Conservation (phyloP, 176 grass and related monocot species). For the Zoysia pacifica region DNA sequence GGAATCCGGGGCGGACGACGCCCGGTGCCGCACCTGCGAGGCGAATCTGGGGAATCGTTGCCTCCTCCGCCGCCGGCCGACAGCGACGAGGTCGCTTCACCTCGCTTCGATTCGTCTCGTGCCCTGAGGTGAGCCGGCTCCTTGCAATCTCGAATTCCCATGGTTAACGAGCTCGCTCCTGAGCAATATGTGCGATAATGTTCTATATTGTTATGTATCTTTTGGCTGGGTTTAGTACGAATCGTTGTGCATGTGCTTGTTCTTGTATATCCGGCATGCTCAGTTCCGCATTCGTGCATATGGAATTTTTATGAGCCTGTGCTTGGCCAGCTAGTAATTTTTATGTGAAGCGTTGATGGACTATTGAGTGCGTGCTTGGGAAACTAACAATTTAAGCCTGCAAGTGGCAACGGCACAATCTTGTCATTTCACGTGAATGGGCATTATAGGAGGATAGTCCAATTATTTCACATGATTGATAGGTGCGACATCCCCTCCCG, state of each 20-base stretch:
- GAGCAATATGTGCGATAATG: background rate
- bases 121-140: constrained; percentile 56
- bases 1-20: constrained; percentile 44
- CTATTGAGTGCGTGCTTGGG: background rate
- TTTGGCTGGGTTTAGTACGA: background rate
- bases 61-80: constrained; percentile 5
- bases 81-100: constrained; percentile 33
- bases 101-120: constrained; percentile 69
- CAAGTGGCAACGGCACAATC: background rate
- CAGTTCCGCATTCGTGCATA: background rate
- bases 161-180: background rate
- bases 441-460: background rate
- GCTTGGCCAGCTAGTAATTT: constrained; percentile 17
- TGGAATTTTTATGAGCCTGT: background rate
- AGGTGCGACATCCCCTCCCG: background rate
- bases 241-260: constrained; percentile 1
- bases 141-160: background rate
- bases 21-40: constrained; percentile 36
- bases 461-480: constrained; percentile 7
- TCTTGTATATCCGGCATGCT: constrained; percentile 8
- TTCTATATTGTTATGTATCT: constrained; percentile 21
- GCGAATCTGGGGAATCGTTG: constrained; percentile 4
- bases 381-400: background rate
- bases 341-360: background rate
- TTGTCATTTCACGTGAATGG: background rate